A percentile compares a stretch with the other conserved stretches of the same genome.
phyloP scores from a whole-genome alignment of 2,329 filamentous ascomycete species.

The Ploettnerulaceae sp. region DNA sequence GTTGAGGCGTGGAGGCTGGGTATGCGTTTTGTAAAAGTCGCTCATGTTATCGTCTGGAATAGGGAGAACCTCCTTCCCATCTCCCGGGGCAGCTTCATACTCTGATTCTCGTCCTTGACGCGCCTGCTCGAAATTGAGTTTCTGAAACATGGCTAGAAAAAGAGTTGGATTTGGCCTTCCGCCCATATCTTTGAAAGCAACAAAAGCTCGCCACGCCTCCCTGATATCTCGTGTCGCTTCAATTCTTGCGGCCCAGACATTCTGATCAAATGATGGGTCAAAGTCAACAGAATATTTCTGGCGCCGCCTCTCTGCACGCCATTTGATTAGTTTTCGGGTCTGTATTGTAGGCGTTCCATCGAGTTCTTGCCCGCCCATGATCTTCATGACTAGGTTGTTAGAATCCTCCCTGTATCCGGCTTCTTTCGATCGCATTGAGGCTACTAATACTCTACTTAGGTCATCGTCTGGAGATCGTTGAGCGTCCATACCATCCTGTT shows the following conservation, averaged over 20 bases:
- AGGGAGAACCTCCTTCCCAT: slow-evolving; percentile 50
- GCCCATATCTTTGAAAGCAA: slow-evolving; percentile 34
- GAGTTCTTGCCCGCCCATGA: slow-evolving; percentile 47
- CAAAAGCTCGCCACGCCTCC: slow-evolving; percentile 52
- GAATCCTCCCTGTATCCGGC: slow-evolving; percentile 47
- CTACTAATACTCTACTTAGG: slow-evolving; percentile 48
- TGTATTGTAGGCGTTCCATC: slow-evolving; percentile 55
- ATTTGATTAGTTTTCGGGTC: slow-evolving; percentile 38
- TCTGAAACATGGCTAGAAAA: slow-evolving; percentile 57
- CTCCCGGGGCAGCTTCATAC: slow-evolving; percentile 48
- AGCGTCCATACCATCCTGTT: slow-evolving; percentile 57
- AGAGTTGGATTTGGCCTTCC: slow-evolving; percentile 40
- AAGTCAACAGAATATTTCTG: not conserved
- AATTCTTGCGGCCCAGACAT: slow-evolving; percentile 51
- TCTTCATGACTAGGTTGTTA: slow-evolving; percentile 46
- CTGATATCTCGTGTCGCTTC: slow-evolving; percentile 54
- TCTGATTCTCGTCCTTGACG: slow-evolving; percentile 21
- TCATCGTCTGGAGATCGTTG: slow-evolving; percentile 46
- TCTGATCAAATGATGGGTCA: not conserved
- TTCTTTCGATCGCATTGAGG: slow-evolving; percentile 50
- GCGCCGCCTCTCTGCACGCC: not conserved
- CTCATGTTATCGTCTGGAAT: slow-evolving; percentile 54
- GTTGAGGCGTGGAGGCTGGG: slow-evolving; percentile 53
- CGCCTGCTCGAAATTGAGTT: slow-evolving; percentile 41
- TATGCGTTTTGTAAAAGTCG: slow-evolving; percentile 60